Base-by-base conservation (phyloP, 208 protist species). In the Trypanosoma grayi region DNA sequence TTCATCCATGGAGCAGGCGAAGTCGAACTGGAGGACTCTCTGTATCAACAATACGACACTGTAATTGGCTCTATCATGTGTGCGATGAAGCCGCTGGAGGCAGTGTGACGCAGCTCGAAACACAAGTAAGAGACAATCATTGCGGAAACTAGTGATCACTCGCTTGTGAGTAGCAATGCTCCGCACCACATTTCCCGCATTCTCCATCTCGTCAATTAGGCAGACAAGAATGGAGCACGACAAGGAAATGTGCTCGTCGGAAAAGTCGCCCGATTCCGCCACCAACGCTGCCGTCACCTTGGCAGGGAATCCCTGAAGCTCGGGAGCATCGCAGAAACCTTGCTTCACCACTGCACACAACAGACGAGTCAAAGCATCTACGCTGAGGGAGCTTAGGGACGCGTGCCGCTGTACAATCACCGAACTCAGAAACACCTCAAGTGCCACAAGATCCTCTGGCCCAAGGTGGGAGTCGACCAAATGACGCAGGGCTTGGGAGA, bases 111-210 rank as follows among this genome's bases (percentile, higher is more conserved):
- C 75, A 22, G 77, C 33, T 43, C 50, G 50, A 58, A 78, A 86
- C 41, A 86, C 27, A 16, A 39, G 41, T 40, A 78, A 63, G 36
- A 86, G 69, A 61, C 66, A 75, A 0, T 77, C 66, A 65, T 79
- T 63, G 16, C 80, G 75, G 52, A 86, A 86, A 4, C 68, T 53
- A 27, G 54, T 68, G 31, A 67, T 50, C 11, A 37, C 40, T 25
- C 57, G 37, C 28, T 60, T 64, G n/a, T 71, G 34, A 16, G 7
- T 25, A 11, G 57, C 50, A 25, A 60, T 16, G 13, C 28, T 36
- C 28, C 11, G 28, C 14, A 5, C 11, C 1, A 20, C 9, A 41
- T 36, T 28, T 9, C 62, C 40, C 0, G 10, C 20, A n/a, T 37
- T 40, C 60, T 64, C 65, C 11, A 65, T 71, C 36, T 60, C 56